phyloP scores from a whole-genome alignment of 208 protist genomes.

The Polymyxa betae region DNA sequence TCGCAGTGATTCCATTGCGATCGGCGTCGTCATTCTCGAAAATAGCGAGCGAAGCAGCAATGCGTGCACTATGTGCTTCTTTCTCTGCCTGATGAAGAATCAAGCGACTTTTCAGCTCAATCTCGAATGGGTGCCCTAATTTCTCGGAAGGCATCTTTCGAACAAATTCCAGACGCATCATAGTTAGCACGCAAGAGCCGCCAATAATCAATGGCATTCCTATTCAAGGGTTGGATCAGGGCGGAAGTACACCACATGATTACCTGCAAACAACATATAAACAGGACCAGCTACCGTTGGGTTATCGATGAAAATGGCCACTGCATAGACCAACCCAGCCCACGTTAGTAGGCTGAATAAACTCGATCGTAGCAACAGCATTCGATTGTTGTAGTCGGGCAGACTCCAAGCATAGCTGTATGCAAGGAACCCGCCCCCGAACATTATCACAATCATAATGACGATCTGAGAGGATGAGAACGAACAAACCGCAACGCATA shows the following conservation, averaged over 20 bases:
- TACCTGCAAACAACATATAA: conserved; percentile 36
- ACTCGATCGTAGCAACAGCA: neutral
- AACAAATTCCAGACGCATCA: neutral
- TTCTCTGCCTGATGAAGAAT: conserved; percentile 6
- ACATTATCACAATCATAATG: neutral
- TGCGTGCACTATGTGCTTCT: neutral
- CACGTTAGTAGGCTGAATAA: neutral
- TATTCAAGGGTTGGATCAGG: neutral
- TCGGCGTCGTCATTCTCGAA: conserved; percentile 10
- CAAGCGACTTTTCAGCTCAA: conserved; percentile 32
- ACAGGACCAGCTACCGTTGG: neutral
- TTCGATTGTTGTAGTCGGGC: neutral
- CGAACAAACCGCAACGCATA: neutral
- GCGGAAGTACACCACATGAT: neutral
- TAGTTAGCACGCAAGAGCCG: neutral
- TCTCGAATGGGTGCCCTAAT: neutral
- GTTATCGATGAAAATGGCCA: conserved; percentile 26
- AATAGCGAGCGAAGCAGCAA: neutral
- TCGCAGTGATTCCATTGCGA: neutral
- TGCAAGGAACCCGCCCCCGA: neutral
- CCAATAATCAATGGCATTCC: neutral
- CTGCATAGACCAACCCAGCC: neutral
- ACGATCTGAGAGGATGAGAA: neutral
- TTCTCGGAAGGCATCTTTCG: neutral
- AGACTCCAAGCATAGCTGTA: conserved; percentile 31